Conservation (phyloP, 129 eudicot species). For the Flaveria trinervia region DNA sequence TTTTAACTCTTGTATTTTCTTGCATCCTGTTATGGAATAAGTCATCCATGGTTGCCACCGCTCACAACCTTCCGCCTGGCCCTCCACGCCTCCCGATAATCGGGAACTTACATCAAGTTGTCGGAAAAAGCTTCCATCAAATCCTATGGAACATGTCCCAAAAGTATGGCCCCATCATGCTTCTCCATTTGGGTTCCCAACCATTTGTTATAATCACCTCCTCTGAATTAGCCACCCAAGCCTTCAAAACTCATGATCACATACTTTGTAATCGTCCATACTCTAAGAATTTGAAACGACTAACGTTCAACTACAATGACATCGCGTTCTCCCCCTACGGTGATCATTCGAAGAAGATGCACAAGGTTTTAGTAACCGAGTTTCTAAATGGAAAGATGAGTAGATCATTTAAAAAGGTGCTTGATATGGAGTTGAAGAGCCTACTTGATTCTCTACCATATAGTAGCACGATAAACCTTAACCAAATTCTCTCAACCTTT, state of each 20-base stretch:
- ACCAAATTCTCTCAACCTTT: background rate
- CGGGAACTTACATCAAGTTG: slow-evolving; percentile 9
- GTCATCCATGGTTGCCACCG: background rate
- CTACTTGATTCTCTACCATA: background rate
- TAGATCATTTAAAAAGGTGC: background rate
- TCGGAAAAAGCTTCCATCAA: background rate
- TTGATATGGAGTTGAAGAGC: background rate
- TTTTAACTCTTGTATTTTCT: background rate
- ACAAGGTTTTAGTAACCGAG: background rate
- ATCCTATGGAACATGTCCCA: background rate
- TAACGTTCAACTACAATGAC: background rate
- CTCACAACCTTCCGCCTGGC: background rate
- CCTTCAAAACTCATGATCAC: slow-evolving; percentile 1
- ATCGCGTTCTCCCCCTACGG: background rate
- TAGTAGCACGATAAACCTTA: background rate
- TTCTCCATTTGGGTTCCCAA: slow-evolving; percentile 12
- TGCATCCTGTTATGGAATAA: background rate
- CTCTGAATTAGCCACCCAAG: background rate
- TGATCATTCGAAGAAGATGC: background rate
- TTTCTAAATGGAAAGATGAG: background rate
- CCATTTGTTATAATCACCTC: slow-evolving; percentile 9
- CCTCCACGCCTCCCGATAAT: slow-evolving; percentile 3
- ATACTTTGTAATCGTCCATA: background rate
- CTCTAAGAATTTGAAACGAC: background rate
- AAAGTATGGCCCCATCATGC: slow-evolving; percentile 15